These are phyloP conservation scores for Lasiodiplodia gonubiensis DNA, from an alignment of 2,329 filamentous ascomycete species.

Conservation along the genomic window DNA sequence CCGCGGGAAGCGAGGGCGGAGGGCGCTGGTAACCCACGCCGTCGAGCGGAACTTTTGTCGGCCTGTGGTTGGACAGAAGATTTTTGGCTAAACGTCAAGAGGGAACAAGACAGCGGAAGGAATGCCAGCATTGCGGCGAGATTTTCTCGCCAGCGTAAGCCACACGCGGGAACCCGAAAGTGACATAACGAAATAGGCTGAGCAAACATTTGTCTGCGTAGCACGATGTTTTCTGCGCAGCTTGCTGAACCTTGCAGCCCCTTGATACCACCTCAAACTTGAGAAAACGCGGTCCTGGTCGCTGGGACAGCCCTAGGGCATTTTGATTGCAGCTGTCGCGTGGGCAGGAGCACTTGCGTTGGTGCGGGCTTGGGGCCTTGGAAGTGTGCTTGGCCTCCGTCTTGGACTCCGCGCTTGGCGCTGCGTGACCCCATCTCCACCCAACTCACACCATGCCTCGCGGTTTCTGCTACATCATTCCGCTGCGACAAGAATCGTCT, in stretches of 20 bases:
- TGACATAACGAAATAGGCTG: background rate
- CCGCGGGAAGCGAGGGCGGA: background rate
- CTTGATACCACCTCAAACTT: background rate
- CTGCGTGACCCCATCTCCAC: background rate
- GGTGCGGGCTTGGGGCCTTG: slow-evolving; percentile 19
- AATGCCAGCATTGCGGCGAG: background rate
- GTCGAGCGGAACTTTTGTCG: background rate
- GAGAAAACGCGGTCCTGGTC: background rate
- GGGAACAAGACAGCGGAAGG: slow-evolving; percentile 6
- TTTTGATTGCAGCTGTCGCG: background rate
- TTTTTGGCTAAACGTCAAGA: slow-evolving; percentile 7
- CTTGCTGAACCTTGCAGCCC: too few relatives aligned
- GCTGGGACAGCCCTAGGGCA: background rate
- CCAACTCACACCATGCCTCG: background rate
- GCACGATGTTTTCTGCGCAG: background rate
- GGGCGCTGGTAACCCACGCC: background rate
- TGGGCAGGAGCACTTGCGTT: slow-evolving; percentile 2
- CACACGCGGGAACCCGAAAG: slow-evolving; percentile 1
- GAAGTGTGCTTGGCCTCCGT: slow-evolving; percentile 16
- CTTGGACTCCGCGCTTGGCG: slow-evolving; percentile 24
- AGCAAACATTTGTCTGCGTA: background rate
- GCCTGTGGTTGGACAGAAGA: background rate
- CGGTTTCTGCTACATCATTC: background rate
- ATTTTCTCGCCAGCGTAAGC: background rate
- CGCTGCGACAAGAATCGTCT: background rate